phyloP scores from a whole-genome alignment of 1,284 basidiomycete genomes.

The Tetrapyrgos nigripes region DNA sequence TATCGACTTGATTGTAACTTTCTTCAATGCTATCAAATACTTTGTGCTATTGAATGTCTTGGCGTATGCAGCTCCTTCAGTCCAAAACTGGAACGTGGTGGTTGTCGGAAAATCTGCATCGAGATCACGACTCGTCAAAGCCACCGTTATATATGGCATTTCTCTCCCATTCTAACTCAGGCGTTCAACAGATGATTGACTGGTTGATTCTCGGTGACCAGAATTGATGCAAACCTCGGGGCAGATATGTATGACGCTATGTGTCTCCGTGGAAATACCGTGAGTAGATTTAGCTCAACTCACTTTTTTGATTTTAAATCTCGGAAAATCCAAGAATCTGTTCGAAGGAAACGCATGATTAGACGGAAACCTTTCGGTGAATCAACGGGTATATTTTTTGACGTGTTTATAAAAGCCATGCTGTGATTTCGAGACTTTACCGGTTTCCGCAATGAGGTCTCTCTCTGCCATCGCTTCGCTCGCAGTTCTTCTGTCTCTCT shows the following conservation, averaged over 20 bases:
- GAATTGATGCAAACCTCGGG: too few species aligned
- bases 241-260: too few species aligned
- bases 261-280: not conserved
- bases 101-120: too few species aligned
- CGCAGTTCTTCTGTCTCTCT: slow-evolving; percentile 35
- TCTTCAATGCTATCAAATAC: too few species aligned
- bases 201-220: not conserved
- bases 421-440: slow-evolving; percentile 13
- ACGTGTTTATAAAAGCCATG: not conserved
- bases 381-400: slow-evolving; percentile 6
- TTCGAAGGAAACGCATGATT: slow-evolving; percentile 1
- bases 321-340: slow-evolving; percentile 7
- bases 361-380: slow-evolving; percentile 8
- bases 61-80: too few species aligned
- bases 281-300: not conserved
- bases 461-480: slow-evolving; percentile 38
- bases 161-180: not conserved
- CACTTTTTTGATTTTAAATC: not conserved
- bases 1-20: not conserved
- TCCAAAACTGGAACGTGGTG: too few species aligned
- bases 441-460: slow-evolving; percentile 29
- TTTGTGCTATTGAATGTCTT: too few species aligned
- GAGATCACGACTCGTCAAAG: too few species aligned
- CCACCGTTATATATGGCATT: not conserved
- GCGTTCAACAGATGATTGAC: not conserved